Percentiles rank a stretch among this genome's conserved stretches.
phyloP scores from a whole-genome alignment of 2,329 filamentous ascomycete genomes.

The Clonostachys byssicola region DNA sequence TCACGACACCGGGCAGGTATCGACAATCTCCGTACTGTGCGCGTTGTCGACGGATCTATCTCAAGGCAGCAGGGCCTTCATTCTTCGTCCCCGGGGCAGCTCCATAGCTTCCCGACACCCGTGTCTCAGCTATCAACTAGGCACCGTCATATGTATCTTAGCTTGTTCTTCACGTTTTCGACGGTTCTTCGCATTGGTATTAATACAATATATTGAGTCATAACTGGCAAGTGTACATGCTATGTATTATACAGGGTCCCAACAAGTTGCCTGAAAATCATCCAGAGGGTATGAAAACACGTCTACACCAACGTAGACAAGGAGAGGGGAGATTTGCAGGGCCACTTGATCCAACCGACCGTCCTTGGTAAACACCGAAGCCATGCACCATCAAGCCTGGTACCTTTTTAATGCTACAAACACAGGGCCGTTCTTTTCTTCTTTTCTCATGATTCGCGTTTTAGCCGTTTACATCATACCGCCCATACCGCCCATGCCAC shows the following conservation, averaged over 20 bases:
- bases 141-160: no score
- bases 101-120: no score
- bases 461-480: conserved; percentile 52
- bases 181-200: no score
- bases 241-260: conserved; percentile 2
- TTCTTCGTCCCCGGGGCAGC: no score
- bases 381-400: conserved; percentile 38
- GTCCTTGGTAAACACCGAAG: conserved; percentile 37
- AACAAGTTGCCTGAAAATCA: conserved; percentile 1
- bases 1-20: no score
- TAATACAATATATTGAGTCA: no score
- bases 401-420: background rate
- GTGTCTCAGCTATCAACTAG: no score
- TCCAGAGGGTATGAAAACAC: conserved; percentile 3
- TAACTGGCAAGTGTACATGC: background rate
- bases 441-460: background rate
- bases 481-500: conserved; percentile 55
- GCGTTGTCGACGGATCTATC: no score
- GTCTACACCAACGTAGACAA: background rate
- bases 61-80: no score
- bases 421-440: no score
- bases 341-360: conserved; percentile 1
- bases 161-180: no score
- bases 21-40: no score
- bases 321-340: conserved; percentile 4